phyloP scores from a whole-genome alignment of 371 early-diverging fungal species.

The Mucor circinelloides region DNA sequence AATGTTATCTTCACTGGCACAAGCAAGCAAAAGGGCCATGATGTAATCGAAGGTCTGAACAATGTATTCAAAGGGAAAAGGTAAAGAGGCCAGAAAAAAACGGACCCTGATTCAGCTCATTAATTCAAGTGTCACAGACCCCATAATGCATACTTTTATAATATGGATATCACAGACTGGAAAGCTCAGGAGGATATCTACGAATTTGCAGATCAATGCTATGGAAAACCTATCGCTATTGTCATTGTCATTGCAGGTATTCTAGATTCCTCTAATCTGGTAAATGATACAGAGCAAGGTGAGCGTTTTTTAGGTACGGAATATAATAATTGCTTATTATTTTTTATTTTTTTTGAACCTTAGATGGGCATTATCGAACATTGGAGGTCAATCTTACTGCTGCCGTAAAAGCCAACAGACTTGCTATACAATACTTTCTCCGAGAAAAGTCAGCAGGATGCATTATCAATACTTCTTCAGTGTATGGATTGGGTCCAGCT shows the following conservation, averaged over 20 bases:
- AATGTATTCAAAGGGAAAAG: constrained; percentile 2
- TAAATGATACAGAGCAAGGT: constrained; percentile 43
- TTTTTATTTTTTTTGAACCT: not conserved
- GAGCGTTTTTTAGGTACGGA: not conserved
- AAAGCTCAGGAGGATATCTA: constrained; percentile 49
- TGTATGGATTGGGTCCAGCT: constrained; percentile 76
- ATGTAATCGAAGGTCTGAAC: constrained; percentile 10
- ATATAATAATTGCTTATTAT: not conserved
- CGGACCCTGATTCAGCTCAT: not conserved
- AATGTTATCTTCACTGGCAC: constrained; percentile 34
- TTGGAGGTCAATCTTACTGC: constrained; percentile 69
- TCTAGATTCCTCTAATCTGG: constrained; percentile 40
- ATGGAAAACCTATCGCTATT: constrained; percentile 55
- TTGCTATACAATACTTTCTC: constrained; percentile 68
- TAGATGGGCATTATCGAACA: constrained; percentile 50
- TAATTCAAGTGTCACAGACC: not conserved
- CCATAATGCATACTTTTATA: constrained; percentile 33
- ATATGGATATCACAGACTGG: constrained; percentile 64
- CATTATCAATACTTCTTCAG: constrained; percentile 78
- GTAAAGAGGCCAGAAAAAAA: not conserved
- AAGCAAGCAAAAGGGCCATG: constrained; percentile 29
- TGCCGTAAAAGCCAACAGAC: constrained; percentile 66
- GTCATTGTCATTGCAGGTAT: constrained; percentile 72
- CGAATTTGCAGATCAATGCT: constrained; percentile 37
- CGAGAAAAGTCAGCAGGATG: constrained; percentile 58